Base-by-base conservation (phyloP, 495 filamentous ascomycete genomes). In the Neurospora sp. region DNA sequence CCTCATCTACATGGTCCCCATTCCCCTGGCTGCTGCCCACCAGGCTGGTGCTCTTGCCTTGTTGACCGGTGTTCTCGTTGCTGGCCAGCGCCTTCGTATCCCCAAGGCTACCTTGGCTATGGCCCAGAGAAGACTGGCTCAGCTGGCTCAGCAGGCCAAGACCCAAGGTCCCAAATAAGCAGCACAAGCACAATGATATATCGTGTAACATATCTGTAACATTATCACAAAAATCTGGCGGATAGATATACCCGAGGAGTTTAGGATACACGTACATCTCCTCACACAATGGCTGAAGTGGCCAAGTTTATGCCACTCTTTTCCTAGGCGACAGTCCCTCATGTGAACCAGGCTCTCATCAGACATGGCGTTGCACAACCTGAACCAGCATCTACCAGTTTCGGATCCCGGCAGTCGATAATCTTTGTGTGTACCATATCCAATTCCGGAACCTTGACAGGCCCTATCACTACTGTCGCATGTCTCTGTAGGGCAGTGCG, bases 41-140 rank as follows among this genome's bases (percentile, higher is more conserved):
- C 96, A 99, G 84, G 96, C 96, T 1, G 96, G 96, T 14, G 91
- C 89, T 70, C 82, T 99, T 74, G 93, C 93, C 40, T 82, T 99
- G 38, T 83, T 99, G 72, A 96, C 93, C 0, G 93, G 93, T 59
- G 89, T 89, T 1, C 80, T 97, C 39, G 87, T 98, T 3, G 81
- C 97, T 35, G 94, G 92, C 14, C 85, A 85, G 7, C 80, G 87
- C n/a, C 75, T 87, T 40, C 84, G 85, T 62, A 75, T 87, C 10
- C 87, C 89, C 31, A 85, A 82, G 70, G 77, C 83, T 18, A 85
- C 84, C 18, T 72, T 88, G 39, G 78, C 79, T 16, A 69, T 87
- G 72, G 80, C 87, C 35, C 80, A 87, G 75, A 83, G 81, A 80
- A 79, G 74, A 31, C 69, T 84, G 48, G 73, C 76, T 66, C 42